Evolutionary conservation across 148 eudicot species (phyloP).

Genomic region (Chenopodium suecicum): DNA sequence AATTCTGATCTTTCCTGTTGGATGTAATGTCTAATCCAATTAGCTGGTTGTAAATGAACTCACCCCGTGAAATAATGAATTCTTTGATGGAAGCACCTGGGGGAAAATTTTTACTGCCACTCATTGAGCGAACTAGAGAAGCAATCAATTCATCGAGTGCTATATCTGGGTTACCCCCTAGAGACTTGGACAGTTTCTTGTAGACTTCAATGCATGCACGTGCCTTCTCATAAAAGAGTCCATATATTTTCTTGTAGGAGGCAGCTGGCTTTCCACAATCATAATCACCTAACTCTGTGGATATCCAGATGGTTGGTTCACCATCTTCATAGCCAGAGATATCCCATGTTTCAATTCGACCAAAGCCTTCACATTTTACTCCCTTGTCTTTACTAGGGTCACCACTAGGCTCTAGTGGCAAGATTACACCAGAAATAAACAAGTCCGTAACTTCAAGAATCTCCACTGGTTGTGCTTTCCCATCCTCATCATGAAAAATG

Average conservation of each 20-base stretch:
- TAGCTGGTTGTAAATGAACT: constrained; percentile 84
- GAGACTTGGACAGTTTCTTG: constrained; percentile 69
- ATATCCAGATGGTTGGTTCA: constrained; percentile 78
- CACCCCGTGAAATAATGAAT: constrained; percentile 83
- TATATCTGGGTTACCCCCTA: constrained; percentile 75
- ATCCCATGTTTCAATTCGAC: constrained; percentile 85
- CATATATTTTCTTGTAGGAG: constrained; percentile 65
- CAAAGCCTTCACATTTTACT: constrained; percentile 88
- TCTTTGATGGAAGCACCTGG: constrained; percentile 67
- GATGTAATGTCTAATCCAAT: constrained; percentile 84
- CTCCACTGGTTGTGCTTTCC: constrained; percentile 81
- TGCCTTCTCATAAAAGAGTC: constrained; percentile 80
- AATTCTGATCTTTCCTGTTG: constrained; percentile 50
- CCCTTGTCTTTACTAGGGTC: constrained; percentile 63
- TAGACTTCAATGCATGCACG: constrained; percentile 80
- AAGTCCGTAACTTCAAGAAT: constrained; percentile 72
- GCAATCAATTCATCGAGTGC: constrained; percentile 84
- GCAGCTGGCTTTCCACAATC: constrained; percentile 71
- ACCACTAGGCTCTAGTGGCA: constrained; percentile 64
- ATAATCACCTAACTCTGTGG: constrained; percentile 88
- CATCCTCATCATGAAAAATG: constrained; percentile 72
- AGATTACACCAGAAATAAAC: constrained; percentile 73
- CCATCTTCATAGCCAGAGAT: constrained; percentile 99
- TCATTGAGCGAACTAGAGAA: constrained; percentile 72
- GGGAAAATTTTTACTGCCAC: constrained; percentile 69